phyloP scores from a whole-genome alignment of 805 yeast genomes.

The Cyberlindnera suaveolens region DNA sequence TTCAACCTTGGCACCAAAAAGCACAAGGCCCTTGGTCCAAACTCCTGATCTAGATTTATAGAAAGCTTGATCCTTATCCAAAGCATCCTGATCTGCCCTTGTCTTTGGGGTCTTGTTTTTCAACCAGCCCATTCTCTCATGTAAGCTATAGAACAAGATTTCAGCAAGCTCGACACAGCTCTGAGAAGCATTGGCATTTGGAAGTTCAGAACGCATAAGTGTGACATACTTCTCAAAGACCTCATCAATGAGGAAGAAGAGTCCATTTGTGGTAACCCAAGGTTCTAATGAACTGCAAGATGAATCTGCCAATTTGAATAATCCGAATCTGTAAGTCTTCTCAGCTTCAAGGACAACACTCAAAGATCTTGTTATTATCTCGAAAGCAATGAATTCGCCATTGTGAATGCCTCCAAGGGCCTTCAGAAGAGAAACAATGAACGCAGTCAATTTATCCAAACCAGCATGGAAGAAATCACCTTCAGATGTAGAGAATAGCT shows the following conservation, averaged over 20 bases:
- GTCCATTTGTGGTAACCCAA: constrained; percentile 44
- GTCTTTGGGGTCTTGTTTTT: constrained; percentile 17
- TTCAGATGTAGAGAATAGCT: neutral
- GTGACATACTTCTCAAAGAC: constrained; percentile 29
- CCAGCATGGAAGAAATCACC: constrained; percentile 23
- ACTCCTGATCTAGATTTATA: constrained; percentile 27
- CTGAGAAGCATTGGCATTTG: constrained; percentile 14
- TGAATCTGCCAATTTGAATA: constrained; percentile 27
- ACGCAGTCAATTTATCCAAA: constrained; percentile 20
- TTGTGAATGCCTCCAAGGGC: constrained; percentile 10
- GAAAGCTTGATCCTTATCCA: constrained; percentile 15
- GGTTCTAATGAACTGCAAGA: constrained; percentile 28
- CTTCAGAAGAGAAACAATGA: constrained; percentile 22
- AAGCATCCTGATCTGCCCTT: constrained; percentile 15
- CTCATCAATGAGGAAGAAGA: constrained; percentile 35
- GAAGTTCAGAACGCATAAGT: constrained; percentile 1
- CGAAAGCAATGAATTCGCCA: constrained; percentile 16
- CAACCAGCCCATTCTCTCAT: constrained; percentile 31
- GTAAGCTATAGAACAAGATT: constrained; percentile 33
- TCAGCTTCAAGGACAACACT: constrained; percentile 36
- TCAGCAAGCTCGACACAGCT: constrained; percentile 32
- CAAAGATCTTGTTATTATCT: constrained; percentile 22
- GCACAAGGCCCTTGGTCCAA: constrained; percentile 59
- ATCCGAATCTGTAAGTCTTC: constrained; percentile 26
- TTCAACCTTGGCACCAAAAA: constrained; percentile 41